Evolutionary conservation across 208 protist species (phyloP).

Genomic region (Porcisia hertigi): DNA sequence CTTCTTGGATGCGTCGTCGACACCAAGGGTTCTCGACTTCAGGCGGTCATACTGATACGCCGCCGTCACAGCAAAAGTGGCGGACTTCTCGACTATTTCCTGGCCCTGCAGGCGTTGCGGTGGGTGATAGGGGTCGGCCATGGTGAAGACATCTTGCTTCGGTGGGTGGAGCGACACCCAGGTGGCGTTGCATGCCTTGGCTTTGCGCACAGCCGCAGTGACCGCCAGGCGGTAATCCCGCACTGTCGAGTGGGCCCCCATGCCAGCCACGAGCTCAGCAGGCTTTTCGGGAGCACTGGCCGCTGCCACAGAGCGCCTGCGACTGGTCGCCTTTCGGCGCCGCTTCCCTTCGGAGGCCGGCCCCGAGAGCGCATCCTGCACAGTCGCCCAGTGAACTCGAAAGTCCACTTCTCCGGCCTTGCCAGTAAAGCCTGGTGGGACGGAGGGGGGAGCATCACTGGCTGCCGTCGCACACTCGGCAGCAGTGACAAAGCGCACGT

Average conservation of each 20-base stretch:
- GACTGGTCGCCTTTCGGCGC: background rate
- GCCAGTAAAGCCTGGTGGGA: constrained; percentile 47
- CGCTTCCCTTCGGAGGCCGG: background rate
- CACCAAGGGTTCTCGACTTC: constrained; percentile 16
- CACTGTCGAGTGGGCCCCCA: constrained; percentile 33
- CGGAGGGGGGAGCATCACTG: background rate
- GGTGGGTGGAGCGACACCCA: constrained; percentile 29
- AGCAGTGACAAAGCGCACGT: constrained; percentile 27
- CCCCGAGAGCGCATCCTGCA: background rate
- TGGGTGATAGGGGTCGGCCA: constrained; percentile 42
- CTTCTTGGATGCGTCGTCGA: background rate
- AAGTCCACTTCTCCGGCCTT: constrained; percentile 42
- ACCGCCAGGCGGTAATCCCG: constrained; percentile 73
- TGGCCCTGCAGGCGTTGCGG: constrained; percentile 32
- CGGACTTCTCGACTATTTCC: constrained; percentile 74
- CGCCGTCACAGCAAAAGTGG: constrained; percentile 67
- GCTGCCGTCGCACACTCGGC: constrained; percentile 6
- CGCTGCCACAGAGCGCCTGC: background rate
- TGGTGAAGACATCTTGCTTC: constrained; percentile 31
- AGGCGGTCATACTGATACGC: constrained; percentile 79
- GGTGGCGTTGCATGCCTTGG: constrained; percentile 33
- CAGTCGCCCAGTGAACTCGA: constrained; percentile 6
- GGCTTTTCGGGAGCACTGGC: constrained; percentile 3
- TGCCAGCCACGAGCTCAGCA: constrained; percentile 31
- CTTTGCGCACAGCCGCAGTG: constrained; percentile 69